A percentile compares a stretch with the other conserved stretches of the same genome.
These are phyloP conservation scores for Bifiguratus adelaidae DNA, from an alignment of 192 early-diverging fungal species.

Conservation along the genomic window DNA sequence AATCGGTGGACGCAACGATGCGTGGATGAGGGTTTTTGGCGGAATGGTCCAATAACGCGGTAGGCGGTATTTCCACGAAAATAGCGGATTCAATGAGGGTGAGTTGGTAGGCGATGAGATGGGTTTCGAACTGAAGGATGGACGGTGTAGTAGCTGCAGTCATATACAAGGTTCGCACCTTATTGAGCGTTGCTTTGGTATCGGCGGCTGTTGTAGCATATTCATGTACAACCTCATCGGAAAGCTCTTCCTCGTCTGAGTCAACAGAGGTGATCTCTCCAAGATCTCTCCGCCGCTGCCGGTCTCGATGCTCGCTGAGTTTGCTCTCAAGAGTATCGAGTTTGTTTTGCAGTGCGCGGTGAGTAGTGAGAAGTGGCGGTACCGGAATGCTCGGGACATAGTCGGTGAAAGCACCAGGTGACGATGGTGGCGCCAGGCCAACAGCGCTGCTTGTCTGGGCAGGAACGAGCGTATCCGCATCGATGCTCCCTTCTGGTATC, in stretches of 20 bases:
- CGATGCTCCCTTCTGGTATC: constrained; percentile 38
- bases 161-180: constrained; percentile 35
- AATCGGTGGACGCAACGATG: constrained; percentile 56
- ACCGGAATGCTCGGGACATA: constrained; percentile 47
- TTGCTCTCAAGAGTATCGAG: constrained; percentile 17
- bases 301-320: constrained; percentile 14
- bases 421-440: constrained; percentile 16
- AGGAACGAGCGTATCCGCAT: constrained; percentile 40
- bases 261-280: constrained; percentile 4
- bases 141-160: constrained; percentile 36
- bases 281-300: constrained; percentile 1
- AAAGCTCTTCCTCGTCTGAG: constrained; percentile 21
- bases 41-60: constrained; percentile 46
- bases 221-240: constrained; percentile 32
- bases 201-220: constrained; percentile 28
- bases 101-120: constrained; percentile 57
- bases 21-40: constrained; percentile 44
- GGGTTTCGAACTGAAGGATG: constrained; percentile 45
- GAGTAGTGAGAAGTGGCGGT: constrained; percentile 34
- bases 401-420: constrained; percentile 19
- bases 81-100: constrained; percentile 60
- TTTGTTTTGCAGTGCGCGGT: constrained; percentile 37
- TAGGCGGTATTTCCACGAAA: constrained; percentile 48
- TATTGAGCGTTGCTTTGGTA: constrained; percentile 35
- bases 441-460: constrained; percentile 37